Evolutionary conservation across 2,329 filamentous ascomycete genomes (phyloP).

Genomic region (Dactylellina cionopaga): DNA sequence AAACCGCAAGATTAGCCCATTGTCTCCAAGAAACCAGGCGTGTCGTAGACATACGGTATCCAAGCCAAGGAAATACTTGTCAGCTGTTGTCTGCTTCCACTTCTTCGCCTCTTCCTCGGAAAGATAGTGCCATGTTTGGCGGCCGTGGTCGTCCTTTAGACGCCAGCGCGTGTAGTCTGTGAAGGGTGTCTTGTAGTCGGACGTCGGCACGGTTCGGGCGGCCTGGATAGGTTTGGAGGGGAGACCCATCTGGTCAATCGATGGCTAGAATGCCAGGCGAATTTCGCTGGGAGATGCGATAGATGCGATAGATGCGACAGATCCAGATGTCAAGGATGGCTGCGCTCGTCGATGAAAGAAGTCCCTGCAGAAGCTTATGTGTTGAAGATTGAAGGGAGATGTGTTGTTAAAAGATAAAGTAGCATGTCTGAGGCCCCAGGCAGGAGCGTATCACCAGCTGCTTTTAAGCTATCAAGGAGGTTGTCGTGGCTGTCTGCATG

Average conservation of each 20-base stretch:
- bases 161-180: constrained; percentile 89
- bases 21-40: neutral
- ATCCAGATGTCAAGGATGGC: neutral
- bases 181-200: constrained; percentile 43
- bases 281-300: too few species aligned
- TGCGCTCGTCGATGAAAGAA: neutral
- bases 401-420: constrained; percentile 11
- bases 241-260: constrained; percentile 26
- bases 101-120: constrained; percentile 74
- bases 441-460: neutral
- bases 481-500: constrained; percentile 4
- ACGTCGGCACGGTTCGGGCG: constrained; percentile 10
- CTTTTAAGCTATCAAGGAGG: constrained; percentile 4
- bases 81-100: constrained; percentile 89
- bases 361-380: too few species aligned
- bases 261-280: neutral
- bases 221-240: constrained; percentile 11
- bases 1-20: neutral
- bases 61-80: constrained; percentile 86
- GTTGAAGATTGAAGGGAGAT: neutral
- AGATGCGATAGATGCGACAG: too few species aligned
- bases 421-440: neutral
- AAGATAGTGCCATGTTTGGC: constrained; percentile 95
- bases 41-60: constrained; percentile 70
- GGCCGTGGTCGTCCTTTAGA: constrained; percentile 80